Conservation (phyloP, 768 basidiomycete genomes). For the Aureoboletus auriporus region DNA sequence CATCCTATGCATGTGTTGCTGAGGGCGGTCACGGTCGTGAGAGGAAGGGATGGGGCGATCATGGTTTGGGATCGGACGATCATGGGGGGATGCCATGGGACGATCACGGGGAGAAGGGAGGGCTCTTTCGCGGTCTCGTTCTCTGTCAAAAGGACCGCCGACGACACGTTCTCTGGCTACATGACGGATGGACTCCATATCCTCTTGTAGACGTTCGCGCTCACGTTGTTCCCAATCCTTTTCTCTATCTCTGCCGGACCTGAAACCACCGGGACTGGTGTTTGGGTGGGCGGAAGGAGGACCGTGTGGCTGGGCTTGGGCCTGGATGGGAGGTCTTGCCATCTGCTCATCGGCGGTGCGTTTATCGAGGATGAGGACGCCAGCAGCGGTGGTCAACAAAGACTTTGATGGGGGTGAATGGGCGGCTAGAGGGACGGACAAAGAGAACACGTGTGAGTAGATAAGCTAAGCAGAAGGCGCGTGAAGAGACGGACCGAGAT, state of each 20-base stretch:
- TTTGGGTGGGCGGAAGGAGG: conserved; percentile 16
- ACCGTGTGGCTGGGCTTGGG: conserved; percentile 13
- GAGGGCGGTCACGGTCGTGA: conserved; percentile 23
- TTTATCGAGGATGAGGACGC: conserved; percentile 28
- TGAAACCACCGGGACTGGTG: conserved; percentile 23
- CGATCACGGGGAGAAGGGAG: conserved; percentile 25
- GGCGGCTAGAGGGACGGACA: conserved; percentile 13
- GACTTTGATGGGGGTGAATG: conserved; percentile 26
- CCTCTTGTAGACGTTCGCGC: conserved; percentile 27
- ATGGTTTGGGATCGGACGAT: conserved; percentile 21
- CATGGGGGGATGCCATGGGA: conserved; percentile 21
- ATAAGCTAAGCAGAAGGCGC: not conserved
- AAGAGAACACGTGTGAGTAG: not conserved
- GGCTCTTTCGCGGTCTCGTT: conserved; percentile 22
- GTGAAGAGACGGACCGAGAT: conserved; percentile 16
- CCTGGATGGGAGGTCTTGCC: conserved; percentile 19
- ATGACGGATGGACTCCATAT: conserved; percentile 25
- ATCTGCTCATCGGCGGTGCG: conserved; percentile 30
- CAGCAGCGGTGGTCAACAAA: conserved; percentile 22
- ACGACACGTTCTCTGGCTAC: conserved; percentile 22
- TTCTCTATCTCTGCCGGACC: conserved; percentile 24
- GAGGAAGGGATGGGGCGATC: conserved; percentile 20
- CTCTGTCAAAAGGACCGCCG: conserved; percentile 21
- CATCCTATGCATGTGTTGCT: conserved; percentile 21
- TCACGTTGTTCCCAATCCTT: conserved; percentile 26